Evolutionary conservation across 352 stramenopile species (phyloP), one percentile per base, ranked within the genome.

Genomic region (Nothophytophthora sp.): DNA sequence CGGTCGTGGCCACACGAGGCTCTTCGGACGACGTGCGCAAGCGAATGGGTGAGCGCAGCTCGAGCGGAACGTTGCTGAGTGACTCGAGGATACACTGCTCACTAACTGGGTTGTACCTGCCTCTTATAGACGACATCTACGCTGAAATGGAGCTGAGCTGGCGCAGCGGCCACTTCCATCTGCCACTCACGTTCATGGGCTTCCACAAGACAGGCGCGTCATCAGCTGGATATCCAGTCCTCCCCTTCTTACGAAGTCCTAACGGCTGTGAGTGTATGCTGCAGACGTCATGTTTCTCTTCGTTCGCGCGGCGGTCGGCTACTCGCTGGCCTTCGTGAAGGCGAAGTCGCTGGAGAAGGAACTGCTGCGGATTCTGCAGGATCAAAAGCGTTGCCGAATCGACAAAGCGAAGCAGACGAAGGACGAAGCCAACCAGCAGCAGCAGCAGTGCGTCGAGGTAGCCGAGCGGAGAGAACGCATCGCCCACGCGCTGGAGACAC

Each of bases 241-340:
- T 23, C 10, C 23, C 20, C 9, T 7, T 12, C 15, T 22, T 43
- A 13, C 23, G 33, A 8, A 38, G 34, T 37, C 10, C 11, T 13
- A 29, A 0, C 24, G 37, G 16, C 12, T 28, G 1, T 13, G 7
- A 29, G 11, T 18, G n/a, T 16, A 13, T 39, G n/a, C n/a, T 43
- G 37, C 30, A 86, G 81, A 92, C 15, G 78, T 82, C 37, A 83
- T 90, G 73, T 86, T 86, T 50, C 55, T 76, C 34, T 92, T 90
- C 27, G 73, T 86, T 1, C 74, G 75, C 20, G 75, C 82, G 3
- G 76, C 74, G 9, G 77, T 90, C 15, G 70, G 68, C n/a, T 90
- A 90, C 41, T 68, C 75, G 9, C 47, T 90, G 30, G 58, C 77
- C 19, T 88, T 86, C 23, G 63, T 90, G 18, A 74, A 80, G 16